These are phyloP conservation scores for Cadophora luteo-olivacea DNA, from an alignment of 2,329 filamentous ascomycete species.

Conservation along the genomic window DNA sequence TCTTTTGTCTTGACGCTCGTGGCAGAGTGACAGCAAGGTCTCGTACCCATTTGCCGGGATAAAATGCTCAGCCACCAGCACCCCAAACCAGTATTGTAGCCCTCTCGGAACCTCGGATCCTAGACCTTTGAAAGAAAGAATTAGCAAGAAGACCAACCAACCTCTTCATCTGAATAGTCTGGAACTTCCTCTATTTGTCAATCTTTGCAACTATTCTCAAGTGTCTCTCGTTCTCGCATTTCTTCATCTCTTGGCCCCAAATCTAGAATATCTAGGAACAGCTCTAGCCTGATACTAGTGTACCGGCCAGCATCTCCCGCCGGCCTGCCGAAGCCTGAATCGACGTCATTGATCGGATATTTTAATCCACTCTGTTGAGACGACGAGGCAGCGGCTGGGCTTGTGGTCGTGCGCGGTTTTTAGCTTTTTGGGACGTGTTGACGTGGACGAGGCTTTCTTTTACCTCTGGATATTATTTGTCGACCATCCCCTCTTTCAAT, in stretches of 20 bases:
- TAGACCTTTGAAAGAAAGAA: not conserved
- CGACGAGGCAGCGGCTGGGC: conserved; percentile 12
- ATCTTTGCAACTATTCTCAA: conserved; percentile 11
- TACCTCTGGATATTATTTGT: conserved; percentile 16
- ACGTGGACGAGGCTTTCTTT: conserved; percentile 16
- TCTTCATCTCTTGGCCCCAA: not conserved
- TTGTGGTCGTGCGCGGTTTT: not conserved
- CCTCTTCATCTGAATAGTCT: not conserved
- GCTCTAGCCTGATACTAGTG: not conserved
- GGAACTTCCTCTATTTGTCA: not conserved
- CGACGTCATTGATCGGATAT: conserved; percentile 10
- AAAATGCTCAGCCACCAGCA: conserved; percentile 11
- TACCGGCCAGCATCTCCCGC: not conserved
- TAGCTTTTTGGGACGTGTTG: conserved; percentile 17
- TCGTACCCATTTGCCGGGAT: not conserved
- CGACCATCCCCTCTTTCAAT: not conserved
- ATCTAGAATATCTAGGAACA: conserved; percentile 2
- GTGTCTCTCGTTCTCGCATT: conserved; percentile 2
- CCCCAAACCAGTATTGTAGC: too few relatives aligned
- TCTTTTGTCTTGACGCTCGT: not conserved
- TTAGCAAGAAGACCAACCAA: not conserved
- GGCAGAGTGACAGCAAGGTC: conserved; percentile 3
- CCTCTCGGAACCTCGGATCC: not conserved
- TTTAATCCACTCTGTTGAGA: conserved; percentile 11
- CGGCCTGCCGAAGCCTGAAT: not conserved